Evolutionary conservation across 768 basidiomycete species (phyloP), one percentile per base, ranked within the genome.

Genomic region (Boletus vermiculosoides): DNA sequence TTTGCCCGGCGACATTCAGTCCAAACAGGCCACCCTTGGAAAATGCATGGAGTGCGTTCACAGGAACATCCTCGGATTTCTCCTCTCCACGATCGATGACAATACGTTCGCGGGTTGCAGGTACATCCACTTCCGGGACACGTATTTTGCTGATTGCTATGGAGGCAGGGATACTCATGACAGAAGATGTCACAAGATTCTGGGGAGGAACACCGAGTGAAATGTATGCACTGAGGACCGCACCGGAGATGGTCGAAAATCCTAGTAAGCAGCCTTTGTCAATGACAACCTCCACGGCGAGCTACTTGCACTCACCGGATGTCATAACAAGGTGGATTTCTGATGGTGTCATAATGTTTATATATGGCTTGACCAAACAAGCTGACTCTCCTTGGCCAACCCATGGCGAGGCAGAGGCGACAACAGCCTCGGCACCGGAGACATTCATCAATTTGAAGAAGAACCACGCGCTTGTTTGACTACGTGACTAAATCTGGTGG

Each of bases 91-190:
- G 87, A 71, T 92, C 90, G 54, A 94, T 80, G 48, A 88, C 82
- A 56, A 94, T 81, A 34, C 77, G 83, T 13, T 93, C 93, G 34
- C 89, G 87, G 30, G 93, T 94, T 44, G 93, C 82, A 30, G 93
- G 93, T 61, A 90, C 90, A 20, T 94, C 93, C 28, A 79, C 70
- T 74, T 96, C 94, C 0, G 94, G 94, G 34, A 86, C 62, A 44
- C 93, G 90, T 64, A 95, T 78, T 74, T 96, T 96, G 69, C 87
- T 89, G 66, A 96, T 94, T 2, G 93, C 83, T 69, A 96, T 94
- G 15, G 92, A 94, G 0, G 94, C 94, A 20, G 94, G 94, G 58
- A 97, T 96, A 70, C 87, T 90, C 94, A 96, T 96, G 57, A 95
- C 88, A 9, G 91, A 92, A 6, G 94, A 88, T 3, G 93, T 94